Percentiles rank a stretch among this genome's conserved stretches.
phyloP scores from a whole-genome alignment of 2,329 filamentous ascomycete species.

The Venturia carpophila region DNA sequence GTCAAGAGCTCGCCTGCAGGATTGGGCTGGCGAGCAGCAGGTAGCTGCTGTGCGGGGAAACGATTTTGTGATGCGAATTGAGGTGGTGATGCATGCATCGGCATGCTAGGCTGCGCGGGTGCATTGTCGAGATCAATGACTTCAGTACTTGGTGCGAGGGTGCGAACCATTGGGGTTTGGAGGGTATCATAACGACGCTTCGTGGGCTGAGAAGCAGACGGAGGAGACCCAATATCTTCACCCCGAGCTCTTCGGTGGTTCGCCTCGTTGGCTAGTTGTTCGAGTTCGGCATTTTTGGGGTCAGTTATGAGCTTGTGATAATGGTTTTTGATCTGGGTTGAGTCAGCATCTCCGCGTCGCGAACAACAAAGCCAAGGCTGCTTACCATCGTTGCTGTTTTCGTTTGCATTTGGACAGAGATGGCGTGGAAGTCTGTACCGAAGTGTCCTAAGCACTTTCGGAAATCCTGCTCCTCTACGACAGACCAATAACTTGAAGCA shows the following conservation, averaged over 20 bases:
- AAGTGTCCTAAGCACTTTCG: slow-evolving; percentile 63
- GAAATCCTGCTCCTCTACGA: slow-evolving; percentile 72
- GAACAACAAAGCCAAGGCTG: slow-evolving; percentile 17
- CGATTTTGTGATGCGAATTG: slow-evolving; percentile 21
- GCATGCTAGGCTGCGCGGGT: slow-evolving; percentile 23
- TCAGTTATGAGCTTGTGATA: slow-evolving; percentile 40
- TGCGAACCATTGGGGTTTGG: slow-evolving; percentile 33
- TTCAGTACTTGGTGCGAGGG: slow-evolving; percentile 39
- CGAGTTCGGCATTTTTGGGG: slow-evolving; percentile 35
- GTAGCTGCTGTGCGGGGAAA: slow-evolving; percentile 10
- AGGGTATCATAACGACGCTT: slow-evolving; percentile 41
- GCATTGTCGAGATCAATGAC: slow-evolving; percentile 32
- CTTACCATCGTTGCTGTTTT: slow-evolving; percentile 81
- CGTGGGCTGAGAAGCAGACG: slow-evolving; percentile 40
- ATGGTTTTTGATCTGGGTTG: slow-evolving; percentile 38
- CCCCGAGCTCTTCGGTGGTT: slow-evolving; percentile 36
- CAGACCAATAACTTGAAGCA: slow-evolving; percentile 80
- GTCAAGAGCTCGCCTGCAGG: slow-evolving; percentile 16
- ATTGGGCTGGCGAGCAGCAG: slow-evolving; percentile 1
- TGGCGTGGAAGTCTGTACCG: slow-evolving; percentile 69
- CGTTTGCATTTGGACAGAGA: slow-evolving; percentile 71
- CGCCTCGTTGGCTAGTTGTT: slow-evolving; percentile 35
- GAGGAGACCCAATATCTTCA: slow-evolving; percentile 41
- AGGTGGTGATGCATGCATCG: slow-evolving; percentile 19
- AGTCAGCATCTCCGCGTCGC: slow-evolving; percentile 19